These are phyloP conservation scores for Cryptosporidium ubiquitum DNA, from an alignment of 169 alveolate species.

Conservation along the genomic window DNA sequence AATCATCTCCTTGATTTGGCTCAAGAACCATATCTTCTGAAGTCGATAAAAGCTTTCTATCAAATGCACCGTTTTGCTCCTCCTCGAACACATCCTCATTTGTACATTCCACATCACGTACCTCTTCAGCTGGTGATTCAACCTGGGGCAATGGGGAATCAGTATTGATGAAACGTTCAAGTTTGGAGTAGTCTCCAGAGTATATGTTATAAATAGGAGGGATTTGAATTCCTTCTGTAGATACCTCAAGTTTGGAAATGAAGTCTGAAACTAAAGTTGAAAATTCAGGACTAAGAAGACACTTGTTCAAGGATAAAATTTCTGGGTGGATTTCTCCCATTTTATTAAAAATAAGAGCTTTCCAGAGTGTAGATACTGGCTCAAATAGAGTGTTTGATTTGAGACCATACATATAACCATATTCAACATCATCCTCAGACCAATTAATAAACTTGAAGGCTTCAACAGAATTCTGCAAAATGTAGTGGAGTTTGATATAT, in stretches of 20 bases:
- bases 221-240: not conserved
- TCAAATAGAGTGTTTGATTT: conserved; percentile 41
- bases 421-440: conserved; percentile 36
- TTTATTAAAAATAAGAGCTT: conserved; percentile 5
- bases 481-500: conserved; percentile 7
- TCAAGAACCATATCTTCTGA: not conserved
- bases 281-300: conserved; percentile 1
- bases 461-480: conserved; percentile 13
- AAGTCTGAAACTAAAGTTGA: not conserved
- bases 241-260: not conserved
- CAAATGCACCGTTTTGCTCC: not conserved
- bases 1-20: not conserved
- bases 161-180: not conserved
- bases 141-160: not conserved
- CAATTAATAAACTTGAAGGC: conserved; percentile 52
- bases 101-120: not conserved
- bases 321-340: conserved; percentile 44
- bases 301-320: not conserved
- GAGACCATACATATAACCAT: conserved; percentile 57
- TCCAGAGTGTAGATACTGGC: conserved; percentile 40
- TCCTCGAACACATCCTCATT: not conserved
- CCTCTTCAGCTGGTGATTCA: not conserved
- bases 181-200: conserved; percentile 3
- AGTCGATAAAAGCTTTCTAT: not conserved
- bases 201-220: conserved; percentile 29